Base-by-base conservation (phyloP, 2,329 filamentous ascomycete species). In the Trichoderma sp. region DNA sequence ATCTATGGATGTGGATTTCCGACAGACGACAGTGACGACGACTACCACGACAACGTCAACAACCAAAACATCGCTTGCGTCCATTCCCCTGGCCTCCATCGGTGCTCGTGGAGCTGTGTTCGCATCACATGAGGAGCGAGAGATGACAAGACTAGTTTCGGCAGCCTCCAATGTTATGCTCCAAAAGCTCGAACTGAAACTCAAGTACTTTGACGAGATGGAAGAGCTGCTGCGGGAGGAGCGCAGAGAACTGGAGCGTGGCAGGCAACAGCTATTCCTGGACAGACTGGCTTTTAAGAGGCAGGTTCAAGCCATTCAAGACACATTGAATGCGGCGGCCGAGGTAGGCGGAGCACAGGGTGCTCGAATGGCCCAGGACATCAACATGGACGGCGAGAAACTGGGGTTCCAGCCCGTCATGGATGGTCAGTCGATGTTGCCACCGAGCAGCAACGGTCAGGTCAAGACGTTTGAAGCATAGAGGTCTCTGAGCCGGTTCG, bases 181-280 rank as follows among this genome's bases (percentile, higher is more conserved):
- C 41, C 90, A 97, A 74, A 99, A 99, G 79, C 88, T 98, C 68
- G 93, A 98, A 78, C 82, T 98, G 72, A 99, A 99, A 79, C 84
- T 99, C 66, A 89, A 92, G 73, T 96, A 98, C 76, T 99, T 99
- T 78, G 90, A 91, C 72, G 95, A 99, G 77, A 93, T 99, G 85
- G 95, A 99, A 78, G 85, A 91, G 19, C 89, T 97, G 51, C 83
- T 99, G 58, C 91, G 96, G 72, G 92, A 93, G 6, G 95, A 99
- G 80, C 89, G 94, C 66, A 87, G 93, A 67, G 95, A 99, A 77
- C 83, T 99, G 24, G 95, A 99, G 78, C 88, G 93, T 65, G 92
- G 91, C 47, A 88, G 94, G 34, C 93, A 98, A 76, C 91, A 97
- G 76, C 85, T 99, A 19, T 97, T 98, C 82, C 82, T 98, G 44